Base-by-base conservation (phyloP, 305 asterid species). In the Ajuga reptans region DNA sequence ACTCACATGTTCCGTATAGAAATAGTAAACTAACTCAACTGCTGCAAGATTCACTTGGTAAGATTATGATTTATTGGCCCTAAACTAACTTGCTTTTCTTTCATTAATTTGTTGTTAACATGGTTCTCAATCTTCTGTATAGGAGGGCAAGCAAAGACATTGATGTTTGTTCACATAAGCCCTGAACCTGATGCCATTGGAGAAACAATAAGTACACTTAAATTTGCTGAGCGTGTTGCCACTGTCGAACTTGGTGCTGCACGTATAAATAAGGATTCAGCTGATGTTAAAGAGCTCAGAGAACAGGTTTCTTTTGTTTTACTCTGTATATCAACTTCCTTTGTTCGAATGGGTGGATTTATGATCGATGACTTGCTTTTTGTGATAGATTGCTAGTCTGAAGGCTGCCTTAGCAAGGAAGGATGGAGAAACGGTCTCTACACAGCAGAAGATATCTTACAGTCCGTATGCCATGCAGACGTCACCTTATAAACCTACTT, bases 191-290 rank as follows among this genome's bases (percentile, higher is more conserved):
- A 90, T 71, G 94, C 97, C 12, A 55, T 84, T 62, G 99, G 97
- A 66, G 97, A 93, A 84, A 90, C 97, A 33, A 81, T 93, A 64
- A 90, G 97, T 69, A 90, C 97, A 33, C 92, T 93, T 15, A 93
- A 93, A 77, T 93, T 93, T 81, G 99, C 99, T 29, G 99, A 93
- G 87, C 96, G 97, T 7, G 99, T 93, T 34, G 91, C 97, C 43
- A 86, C 95, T 16, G 99, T 93, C 55, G 99, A 93, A 82, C 96
- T 93, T 66, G 99, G 99, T 36, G 96, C 97, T 74, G 99, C 99
- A 4, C 89, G 90, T 43, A 96, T 91, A 46, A 94, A 94, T 76
- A 94, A 83, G 81, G 96, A 89, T 68, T 77, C 91, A 15, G 9
- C 88, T 21, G 96, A 94, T 73, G 95, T 86, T 71, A 94, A 94